These are phyloP conservation scores for Ceratocystis destructans DNA, from an alignment of 2,329 filamentous ascomycete genomes.

Conservation along the genomic window DNA sequence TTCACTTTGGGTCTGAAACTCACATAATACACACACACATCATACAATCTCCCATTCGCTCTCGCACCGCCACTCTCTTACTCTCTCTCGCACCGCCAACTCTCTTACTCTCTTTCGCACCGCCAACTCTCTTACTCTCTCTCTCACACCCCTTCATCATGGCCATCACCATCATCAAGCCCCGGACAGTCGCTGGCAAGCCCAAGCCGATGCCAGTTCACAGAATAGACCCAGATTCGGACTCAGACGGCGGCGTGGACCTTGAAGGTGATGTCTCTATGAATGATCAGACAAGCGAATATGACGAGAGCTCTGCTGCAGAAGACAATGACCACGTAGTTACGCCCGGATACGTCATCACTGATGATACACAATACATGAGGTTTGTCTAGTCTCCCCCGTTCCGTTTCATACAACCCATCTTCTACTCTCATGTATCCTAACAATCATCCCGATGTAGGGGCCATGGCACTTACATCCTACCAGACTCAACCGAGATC, in stretches of 20 bases:
- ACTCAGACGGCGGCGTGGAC: constrained; percentile 34
- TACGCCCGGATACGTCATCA: constrained; percentile 80
- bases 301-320: constrained; percentile 20
- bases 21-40: background rate
- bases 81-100: background rate
- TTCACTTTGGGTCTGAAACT: no score
- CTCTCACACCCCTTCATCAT: constrained; percentile 23
- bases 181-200: constrained; percentile 25
- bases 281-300: constrained; percentile 23
- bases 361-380: constrained; percentile 95
- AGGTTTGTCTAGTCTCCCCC: constrained; percentile 33
- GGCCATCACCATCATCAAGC: constrained; percentile 37
- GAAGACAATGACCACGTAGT: constrained; percentile 44
- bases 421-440: background rate
- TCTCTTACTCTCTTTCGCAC: no score
- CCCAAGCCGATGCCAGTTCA: constrained; percentile 18
- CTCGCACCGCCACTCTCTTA: no score
- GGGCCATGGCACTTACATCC: constrained; percentile 83
- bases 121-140: background rate
- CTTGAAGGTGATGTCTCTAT: constrained; percentile 35
- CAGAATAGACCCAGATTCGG: constrained; percentile 24
- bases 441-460: constrained; percentile 32
- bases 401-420: no score
- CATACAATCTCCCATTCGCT: no score
- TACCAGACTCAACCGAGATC: constrained; percentile 51